A percentile compares a stretch with the other conserved stretches of the same genome.
These are phyloP conservation scores for Camellia lanceoleosa DNA, from an alignment of 148 eudicot species.

Conservation along the genomic window DNA sequence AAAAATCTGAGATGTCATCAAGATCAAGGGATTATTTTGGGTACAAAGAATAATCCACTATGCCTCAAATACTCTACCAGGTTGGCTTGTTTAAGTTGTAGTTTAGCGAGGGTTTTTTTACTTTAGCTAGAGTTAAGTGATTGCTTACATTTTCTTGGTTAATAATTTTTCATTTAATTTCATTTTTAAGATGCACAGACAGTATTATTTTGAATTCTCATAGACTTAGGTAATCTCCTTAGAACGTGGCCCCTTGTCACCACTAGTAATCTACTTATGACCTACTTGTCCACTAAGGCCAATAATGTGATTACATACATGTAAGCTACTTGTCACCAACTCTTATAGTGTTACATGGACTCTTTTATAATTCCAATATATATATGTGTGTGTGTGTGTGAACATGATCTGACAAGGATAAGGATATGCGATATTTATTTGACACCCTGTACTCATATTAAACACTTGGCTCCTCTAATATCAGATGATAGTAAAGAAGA, in stretches of 20 bases:
- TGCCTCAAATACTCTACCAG: not conserved
- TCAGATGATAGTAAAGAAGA: not conserved
- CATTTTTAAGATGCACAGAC: too few relatives aligned
- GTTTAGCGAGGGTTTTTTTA: not conserved
- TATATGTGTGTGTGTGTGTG: too few relatives aligned
- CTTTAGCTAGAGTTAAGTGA: not conserved
- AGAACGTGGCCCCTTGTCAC: not conserved
- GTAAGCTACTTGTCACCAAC: not conserved
- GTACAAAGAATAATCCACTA: not conserved
- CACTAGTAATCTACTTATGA: not conserved
- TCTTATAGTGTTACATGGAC: not conserved
- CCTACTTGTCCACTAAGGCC: not conserved
- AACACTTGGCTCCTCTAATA: too few relatives aligned
- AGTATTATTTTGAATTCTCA: not conserved
- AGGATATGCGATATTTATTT: not conserved
- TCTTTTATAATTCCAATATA: not conserved
- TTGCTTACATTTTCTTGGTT: not conserved
- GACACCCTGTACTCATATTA: not conserved
- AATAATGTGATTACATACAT: not conserved
- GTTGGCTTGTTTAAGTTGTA: not conserved
- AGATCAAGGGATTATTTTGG: not conserved
- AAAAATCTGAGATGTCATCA: not conserved
- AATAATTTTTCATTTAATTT: not conserved
- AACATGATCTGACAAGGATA: not conserved
- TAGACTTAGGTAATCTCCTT: not conserved